Evolutionary conservation across 1,284 basidiomycete species (phyloP), one percentile per base, ranked within the genome.

Genomic region (Melanopsichium pennsylvanicum): DNA sequence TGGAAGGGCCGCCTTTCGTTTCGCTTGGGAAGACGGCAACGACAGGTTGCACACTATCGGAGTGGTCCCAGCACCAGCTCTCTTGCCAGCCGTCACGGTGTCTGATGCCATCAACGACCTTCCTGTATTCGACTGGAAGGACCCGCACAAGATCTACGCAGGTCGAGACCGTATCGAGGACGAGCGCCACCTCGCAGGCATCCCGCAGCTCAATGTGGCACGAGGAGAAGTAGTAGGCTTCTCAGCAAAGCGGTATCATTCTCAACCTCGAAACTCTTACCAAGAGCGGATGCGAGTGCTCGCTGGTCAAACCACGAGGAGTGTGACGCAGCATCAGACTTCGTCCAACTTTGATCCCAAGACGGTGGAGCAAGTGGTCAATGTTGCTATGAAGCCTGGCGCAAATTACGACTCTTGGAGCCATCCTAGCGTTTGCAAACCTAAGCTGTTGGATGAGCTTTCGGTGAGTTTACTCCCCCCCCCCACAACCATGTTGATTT

Each of bases 91-190:
- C 1, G 16, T 70, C 21, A 70, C 39, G 0, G 34, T 59, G 1
- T 3, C 31, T 0, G 66, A 70, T 40, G 51, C 56, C 0, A 60
- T 70, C 29, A 19, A 15, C 19, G 66, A 70, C 27, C 36, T 70
- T n/a, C 51, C 56, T 0, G 16, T 18, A 0, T 70, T 63, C 31
- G 66, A 70, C 16, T 70, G 66, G 66, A 33, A 49, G 12, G 60
- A 64, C 18, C 66, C 66, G 10, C 66, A 70, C 15, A 15, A 21
- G 13, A 40, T 42, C 34, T 70, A 70, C 21, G 31, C 32, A 2
- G 58, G 58, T 0, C 41, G 45, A 0, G 58, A 61, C 29, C 1
- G 16, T 11, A 45, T 61, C 36, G 52, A 57, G 23, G 4, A 21
- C 5, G 33, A 52, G 15, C 47, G 64, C 6, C 19, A 35, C 3